Evolutionary conservation across 2,329 filamentous ascomycete species (phyloP), one percentile per base, ranked within the genome.

Genomic region (Neofusicoccum cordaticola): DNA sequence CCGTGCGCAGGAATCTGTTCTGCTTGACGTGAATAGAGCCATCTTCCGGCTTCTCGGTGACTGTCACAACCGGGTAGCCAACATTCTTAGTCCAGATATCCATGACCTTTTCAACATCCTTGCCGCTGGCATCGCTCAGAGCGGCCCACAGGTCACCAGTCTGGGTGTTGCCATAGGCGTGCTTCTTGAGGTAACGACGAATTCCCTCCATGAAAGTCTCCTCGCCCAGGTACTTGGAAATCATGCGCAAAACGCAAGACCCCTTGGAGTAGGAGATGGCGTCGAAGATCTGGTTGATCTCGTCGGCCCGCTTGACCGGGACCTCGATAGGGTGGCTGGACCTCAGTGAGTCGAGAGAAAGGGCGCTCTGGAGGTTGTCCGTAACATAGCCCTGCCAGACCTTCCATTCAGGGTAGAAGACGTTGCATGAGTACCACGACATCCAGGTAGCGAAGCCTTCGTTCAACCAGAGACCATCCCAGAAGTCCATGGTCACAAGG

Each of bases 211-310:
- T 87, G 84, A 98, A 98, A 17, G 87, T 84, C 48, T 97, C 92
- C 77, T 98, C 94, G 58, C 94, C 94, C 27, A 98, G 83, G 73
- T 96, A 96, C 69, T 93, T 96, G 19, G 94, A 97, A 69, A 98
- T 93, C 94, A 98, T 98, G 74, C 94, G 91, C 67, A 98, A 84
- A 39, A 98, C 93, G 71, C 93, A 96, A 11, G 93, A 97, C 17
- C 94, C 94, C 82, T 98, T 98, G 64, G 92, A 93, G 80, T 98
- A 98, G 1, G 94, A 97, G 69, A 98, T 98, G 67, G 93, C 92
- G 75, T 98, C 94, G 71, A 98, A 98, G 70, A 98, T 98, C 80
- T 98, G 93, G 80, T 97, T 97, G 77, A 98, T 93, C 79, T 98
- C 93, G 71, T 96, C 93, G 34, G 93, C 93, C 66, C 91, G 89